Evolutionary conservation across 2,329 filamentous ascomycete genomes (phyloP).

Genomic region (Neopestalotiopsis rosae): DNA sequence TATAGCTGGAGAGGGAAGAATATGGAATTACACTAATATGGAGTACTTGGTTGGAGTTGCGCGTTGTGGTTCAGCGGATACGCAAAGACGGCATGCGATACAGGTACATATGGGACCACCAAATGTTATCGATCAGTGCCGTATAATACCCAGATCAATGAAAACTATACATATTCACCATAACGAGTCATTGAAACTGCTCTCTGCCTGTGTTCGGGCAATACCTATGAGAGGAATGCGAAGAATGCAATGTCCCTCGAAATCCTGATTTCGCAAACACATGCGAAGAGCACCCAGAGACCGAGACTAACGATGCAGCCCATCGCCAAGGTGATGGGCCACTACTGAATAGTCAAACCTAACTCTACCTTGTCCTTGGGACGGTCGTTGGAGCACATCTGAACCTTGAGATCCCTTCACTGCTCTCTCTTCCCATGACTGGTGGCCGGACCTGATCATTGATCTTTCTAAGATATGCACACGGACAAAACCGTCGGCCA

Average conservation of each 20-base stretch:
- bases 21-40: too few species aligned
- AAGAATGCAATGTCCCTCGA: background rate
- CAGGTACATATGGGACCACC: too few species aligned
- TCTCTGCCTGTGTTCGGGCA: too few species aligned
- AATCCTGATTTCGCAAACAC: background rate
- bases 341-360: background rate
- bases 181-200: too few species aligned
- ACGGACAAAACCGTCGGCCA: background rate
- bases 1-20: too few species aligned
- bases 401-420: background rate
- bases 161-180: too few species aligned
- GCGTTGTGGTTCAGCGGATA: too few species aligned
- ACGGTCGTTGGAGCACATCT: background rate
- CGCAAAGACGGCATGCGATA: too few species aligned
- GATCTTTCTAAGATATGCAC: background rate
- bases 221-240: background rate
- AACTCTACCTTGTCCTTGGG: background rate
- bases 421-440: background rate
- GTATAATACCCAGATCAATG: too few species aligned
- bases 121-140: too few species aligned
- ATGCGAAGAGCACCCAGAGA: background rate
- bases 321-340: background rate
- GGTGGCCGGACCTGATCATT: background rate
- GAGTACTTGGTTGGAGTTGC: too few species aligned
- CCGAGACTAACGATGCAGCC: background rate